Conservation (phyloP, 768 basidiomycete species). For the Gloeophyllum trabeum region DNA sequence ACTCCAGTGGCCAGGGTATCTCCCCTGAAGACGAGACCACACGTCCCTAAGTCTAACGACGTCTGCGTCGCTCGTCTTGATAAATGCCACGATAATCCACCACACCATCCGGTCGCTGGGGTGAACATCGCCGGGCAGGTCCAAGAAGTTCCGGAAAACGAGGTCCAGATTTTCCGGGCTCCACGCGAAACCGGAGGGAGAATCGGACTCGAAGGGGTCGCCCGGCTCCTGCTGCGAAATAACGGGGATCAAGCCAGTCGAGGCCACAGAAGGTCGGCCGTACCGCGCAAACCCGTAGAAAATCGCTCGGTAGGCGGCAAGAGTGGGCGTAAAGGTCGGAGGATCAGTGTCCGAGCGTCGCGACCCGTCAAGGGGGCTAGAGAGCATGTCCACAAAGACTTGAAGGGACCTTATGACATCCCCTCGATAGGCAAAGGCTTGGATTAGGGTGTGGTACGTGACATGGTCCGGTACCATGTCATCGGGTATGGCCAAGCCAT, state of each 20-base stretch:
- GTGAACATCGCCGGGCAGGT: slow-evolving; percentile 31
- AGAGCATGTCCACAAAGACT: slow-evolving; percentile 60
- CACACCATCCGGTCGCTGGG: slow-evolving; percentile 40
- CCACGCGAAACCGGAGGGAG: slow-evolving; percentile 34
- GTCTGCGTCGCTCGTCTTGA: slow-evolving; percentile 45
- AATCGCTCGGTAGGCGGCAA: slow-evolving; percentile 53
- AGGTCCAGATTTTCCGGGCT: slow-evolving; percentile 40
- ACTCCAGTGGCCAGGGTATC: slow-evolving; percentile 37
- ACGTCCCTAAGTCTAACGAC: slow-evolving; percentile 35
- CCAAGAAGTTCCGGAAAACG: slow-evolving; percentile 53
- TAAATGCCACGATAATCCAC: slow-evolving; percentile 61
- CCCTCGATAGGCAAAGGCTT: slow-evolving; percentile 62
- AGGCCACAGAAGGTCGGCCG: slow-evolving; percentile 5
- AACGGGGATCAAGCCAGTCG: slow-evolving; percentile 8
- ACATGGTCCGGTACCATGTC: slow-evolving; percentile 44
- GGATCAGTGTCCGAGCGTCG: slow-evolving; percentile 14
- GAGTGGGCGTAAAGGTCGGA: slow-evolving; percentile 27
- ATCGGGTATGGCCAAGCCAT: slow-evolving; percentile 31
- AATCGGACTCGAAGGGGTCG: not conserved
- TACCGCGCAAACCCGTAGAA: slow-evolving; percentile 69
- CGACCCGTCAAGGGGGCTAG: slow-evolving; percentile 26
- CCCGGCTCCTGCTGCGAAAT: slow-evolving; percentile 1
- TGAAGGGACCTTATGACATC: slow-evolving; percentile 42
- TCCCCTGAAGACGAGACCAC: slow-evolving; percentile 43
- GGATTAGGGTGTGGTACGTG: slow-evolving; percentile 62